Conservation (phyloP, 2,329 filamentous ascomycete genomes). For the Corinectria fuckeliana region DNA sequence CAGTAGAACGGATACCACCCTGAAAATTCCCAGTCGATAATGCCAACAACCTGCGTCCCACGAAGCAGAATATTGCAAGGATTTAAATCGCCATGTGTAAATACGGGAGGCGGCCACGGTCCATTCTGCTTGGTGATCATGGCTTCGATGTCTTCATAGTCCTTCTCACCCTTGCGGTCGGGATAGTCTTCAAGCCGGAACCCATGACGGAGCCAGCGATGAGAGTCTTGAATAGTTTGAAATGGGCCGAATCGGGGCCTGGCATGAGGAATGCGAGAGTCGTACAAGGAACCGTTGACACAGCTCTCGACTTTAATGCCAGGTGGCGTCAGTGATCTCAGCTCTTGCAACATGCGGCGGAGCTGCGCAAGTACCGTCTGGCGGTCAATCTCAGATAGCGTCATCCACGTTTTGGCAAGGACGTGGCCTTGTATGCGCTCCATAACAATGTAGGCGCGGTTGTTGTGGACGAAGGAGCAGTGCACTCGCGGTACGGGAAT, state of each 20-base stretch:
- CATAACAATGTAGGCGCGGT: constrained; percentile 55
- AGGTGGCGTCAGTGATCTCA: constrained; percentile 32
- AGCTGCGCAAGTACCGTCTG: constrained; percentile 31
- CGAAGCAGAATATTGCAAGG: constrained; percentile 51
- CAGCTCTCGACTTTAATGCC: constrained; percentile 32
- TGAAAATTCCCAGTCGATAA: constrained; percentile 47
- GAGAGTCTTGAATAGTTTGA: constrained; percentile 40
- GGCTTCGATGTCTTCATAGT: constrained; percentile 39
- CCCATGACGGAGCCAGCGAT: constrained; percentile 40
- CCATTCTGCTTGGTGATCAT: constrained; percentile 46
- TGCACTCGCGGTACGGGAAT: constrained; percentile 31
- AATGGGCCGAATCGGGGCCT: constrained; percentile 42
- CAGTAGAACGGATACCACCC: constrained; percentile 45
- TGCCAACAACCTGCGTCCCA: constrained; percentile 50
- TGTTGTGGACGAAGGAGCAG: constrained; percentile 45
- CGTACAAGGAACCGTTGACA: constrained; percentile 36
- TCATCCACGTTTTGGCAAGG: constrained; percentile 24
- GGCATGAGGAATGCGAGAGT: constrained; percentile 34
- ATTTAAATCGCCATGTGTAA: constrained; percentile 56
- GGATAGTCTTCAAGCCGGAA: constrained; percentile 32
- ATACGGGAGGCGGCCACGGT: constrained; percentile 45
- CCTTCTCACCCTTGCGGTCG: constrained; percentile 23
- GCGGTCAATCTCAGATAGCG: constrained; percentile 13
- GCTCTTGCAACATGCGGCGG: constrained; percentile 28
- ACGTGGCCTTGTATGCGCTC: constrained; percentile 38